Evolutionary conservation across 2,329 filamentous ascomycete species (phyloP).

Genomic region (Paecilomyces niveus): DNA sequence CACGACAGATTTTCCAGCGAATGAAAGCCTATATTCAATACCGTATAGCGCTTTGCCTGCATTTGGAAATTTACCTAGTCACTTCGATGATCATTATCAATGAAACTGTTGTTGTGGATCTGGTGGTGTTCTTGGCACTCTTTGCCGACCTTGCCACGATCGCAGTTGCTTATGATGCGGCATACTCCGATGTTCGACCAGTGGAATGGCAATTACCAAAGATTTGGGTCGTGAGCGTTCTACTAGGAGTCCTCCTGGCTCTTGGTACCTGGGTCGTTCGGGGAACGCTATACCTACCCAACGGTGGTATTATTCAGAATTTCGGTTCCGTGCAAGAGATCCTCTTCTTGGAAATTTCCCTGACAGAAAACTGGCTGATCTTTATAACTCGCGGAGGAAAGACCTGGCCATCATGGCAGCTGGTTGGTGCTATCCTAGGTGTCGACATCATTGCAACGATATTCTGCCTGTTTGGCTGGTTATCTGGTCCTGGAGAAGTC

Average conservation of each 20-base stretch:
- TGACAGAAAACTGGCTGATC: conserved; percentile 89
- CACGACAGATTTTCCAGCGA: conserved; percentile 64
- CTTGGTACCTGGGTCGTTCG: conserved; percentile 63
- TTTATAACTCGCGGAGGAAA: conserved; percentile 78
- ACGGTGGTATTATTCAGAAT: conserved; percentile 63
- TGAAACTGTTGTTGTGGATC: conserved; percentile 61
- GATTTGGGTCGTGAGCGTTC: conserved; percentile 58
- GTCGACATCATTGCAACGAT: conserved; percentile 63
- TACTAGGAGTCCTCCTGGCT: conserved; percentile 57
- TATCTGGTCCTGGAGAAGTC: conserved; percentile 41
- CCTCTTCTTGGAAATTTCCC: conserved; percentile 77
- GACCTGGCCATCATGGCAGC: conserved; percentile 64
- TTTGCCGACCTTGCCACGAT: conserved; percentile 70
- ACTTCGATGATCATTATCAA: conserved; percentile 69
- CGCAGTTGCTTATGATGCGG: conserved; percentile 67
- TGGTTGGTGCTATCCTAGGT: conserved; percentile 58
- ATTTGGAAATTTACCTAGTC: conserved; percentile 64
- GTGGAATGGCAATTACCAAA: conserved; percentile 71
- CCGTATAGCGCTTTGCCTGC: conserved; percentile 62
- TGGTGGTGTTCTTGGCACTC: conserved; percentile 67
- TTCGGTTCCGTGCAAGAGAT: conserved; percentile 64
- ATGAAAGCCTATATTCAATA: conserved; percentile 69
- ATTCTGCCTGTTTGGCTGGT: conserved; percentile 66
- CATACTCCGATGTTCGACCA: conserved; percentile 61
- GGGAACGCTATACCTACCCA: conserved; percentile 57